Evolutionary conservation across 148 eudicot genomes (phyloP).

Genomic region (Spergularia marina): DNA sequence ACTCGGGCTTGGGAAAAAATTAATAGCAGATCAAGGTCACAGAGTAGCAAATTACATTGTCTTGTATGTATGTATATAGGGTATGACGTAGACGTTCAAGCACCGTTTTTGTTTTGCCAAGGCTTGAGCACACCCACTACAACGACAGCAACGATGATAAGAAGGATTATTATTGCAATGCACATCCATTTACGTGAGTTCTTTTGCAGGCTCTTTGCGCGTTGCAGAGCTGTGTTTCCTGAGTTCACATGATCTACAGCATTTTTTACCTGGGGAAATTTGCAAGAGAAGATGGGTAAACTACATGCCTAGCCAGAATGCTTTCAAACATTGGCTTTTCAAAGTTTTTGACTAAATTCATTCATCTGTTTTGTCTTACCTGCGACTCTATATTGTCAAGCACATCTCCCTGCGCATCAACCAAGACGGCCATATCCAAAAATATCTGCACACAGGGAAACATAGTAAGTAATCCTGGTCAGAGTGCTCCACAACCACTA

Average conservation of each 20-base stretch:
- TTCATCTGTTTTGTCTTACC: conserved; percentile 35
- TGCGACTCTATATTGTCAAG: conserved; percentile 90
- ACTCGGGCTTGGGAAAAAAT: not conserved
- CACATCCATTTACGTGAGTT: conserved; percentile 95
- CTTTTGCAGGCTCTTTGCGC: conserved; percentile 68
- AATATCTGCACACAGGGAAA: conserved; percentile 55
- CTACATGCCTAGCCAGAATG: not conserved
- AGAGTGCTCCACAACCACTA: too few species aligned
- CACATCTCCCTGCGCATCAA: conserved; percentile 93
- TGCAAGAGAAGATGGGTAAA: not conserved
- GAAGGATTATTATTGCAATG: conserved; percentile 65
- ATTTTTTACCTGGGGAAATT: conserved; percentile 47
- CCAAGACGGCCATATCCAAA: conserved; percentile 87
- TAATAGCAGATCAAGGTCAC: not conserved
- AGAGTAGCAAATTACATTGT: not conserved
- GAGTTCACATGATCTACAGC: conserved; percentile 86
- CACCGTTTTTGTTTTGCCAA: conserved; percentile 66
- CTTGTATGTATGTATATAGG: conserved; percentile 3
- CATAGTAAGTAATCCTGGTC: not conserved
- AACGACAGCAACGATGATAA: conserved; percentile 47
- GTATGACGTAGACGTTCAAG: conserved; percentile 24
- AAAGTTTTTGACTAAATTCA: not conserved
- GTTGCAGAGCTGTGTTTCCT: conserved; percentile 72
- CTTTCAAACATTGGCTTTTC: not conserved
- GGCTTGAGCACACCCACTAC: conserved; percentile 83